phyloP scores from a whole-genome alignment of 1,139 yeast species.

The Pichia sp. region DNA sequence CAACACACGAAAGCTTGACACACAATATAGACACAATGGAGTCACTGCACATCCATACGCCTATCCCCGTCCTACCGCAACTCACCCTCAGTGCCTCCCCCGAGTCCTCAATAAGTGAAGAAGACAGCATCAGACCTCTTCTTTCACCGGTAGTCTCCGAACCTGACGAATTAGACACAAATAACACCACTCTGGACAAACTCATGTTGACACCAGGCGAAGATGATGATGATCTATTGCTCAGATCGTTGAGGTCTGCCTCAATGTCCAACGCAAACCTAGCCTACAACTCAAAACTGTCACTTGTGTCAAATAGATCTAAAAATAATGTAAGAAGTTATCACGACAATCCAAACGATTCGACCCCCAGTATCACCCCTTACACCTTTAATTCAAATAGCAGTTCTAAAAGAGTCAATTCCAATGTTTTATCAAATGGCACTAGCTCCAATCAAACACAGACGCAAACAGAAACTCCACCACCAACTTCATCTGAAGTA shows the following conservation, averaged over 20 bases:
- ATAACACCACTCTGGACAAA: slow-evolving; percentile 4
- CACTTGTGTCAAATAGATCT: slow-evolving; percentile 5
- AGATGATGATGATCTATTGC: slow-evolving; percentile 16
- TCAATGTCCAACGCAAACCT: slow-evolving; percentile 9
- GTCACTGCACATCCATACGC: background rate
- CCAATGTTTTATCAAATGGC: background rate
- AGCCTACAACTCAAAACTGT: slow-evolving; percentile 6
- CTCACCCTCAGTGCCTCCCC: slow-evolving; percentile 1
- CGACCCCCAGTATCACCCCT: slow-evolving; percentile 4
- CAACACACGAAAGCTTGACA: no score
- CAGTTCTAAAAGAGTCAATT: slow-evolving; percentile 2
- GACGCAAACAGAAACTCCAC: background rate
- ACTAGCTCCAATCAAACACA: background rate
- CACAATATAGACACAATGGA: no score
- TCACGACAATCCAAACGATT: slow-evolving; percentile 12
- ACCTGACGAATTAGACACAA: slow-evolving; percentile 12
- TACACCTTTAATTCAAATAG: slow-evolving; percentile 9
- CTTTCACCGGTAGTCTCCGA: slow-evolving; percentile 18
- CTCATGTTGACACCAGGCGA: slow-evolving; percentile 13
- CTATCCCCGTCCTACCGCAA: background rate
- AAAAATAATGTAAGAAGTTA: slow-evolving; percentile 9
- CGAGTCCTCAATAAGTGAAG: slow-evolving; percentile 10
- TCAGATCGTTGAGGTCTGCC: slow-evolving; percentile 14
- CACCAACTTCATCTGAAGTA: background rate
- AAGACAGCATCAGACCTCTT: slow-evolving; percentile 12